phyloP scores from a whole-genome alignment of 441 rosid species.

The Melastoma candidum region DNA sequence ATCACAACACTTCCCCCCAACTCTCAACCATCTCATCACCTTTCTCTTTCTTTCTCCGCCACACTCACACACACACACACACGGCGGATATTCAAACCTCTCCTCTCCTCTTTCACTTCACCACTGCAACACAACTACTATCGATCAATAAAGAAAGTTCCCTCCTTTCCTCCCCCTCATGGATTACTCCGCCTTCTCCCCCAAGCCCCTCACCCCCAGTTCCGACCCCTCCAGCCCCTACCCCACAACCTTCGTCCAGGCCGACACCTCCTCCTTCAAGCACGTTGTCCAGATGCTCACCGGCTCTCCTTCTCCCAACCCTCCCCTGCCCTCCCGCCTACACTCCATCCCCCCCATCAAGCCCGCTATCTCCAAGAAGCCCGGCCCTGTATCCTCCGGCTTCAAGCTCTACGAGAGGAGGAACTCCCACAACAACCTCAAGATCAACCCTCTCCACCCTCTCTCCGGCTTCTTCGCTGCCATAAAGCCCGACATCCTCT shows the following conservation, averaged over 20 bases:
- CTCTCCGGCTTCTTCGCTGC: slow-evolving; percentile 2
- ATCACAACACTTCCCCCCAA: too few relatives aligned
- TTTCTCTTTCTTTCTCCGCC: too few relatives aligned
- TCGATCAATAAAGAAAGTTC: too few relatives aligned
- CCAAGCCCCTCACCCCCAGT: neutral
- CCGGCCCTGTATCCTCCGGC: slow-evolving; percentile 11
- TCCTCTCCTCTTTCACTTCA: too few relatives aligned
- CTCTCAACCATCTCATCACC: too few relatives aligned
- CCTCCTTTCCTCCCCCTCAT: too few relatives aligned
- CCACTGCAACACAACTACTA: too few relatives aligned
- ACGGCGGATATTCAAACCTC: too few relatives aligned
- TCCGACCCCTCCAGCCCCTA: slow-evolving; percentile 6
- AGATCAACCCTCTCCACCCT: slow-evolving; percentile 11
- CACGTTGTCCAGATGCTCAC: slow-evolving; percentile 20
- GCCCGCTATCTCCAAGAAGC: slow-evolving; percentile 6
- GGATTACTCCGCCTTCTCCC: neutral
- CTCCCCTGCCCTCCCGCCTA: neutral
- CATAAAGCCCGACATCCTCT: slow-evolving; percentile 8
- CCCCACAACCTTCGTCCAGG: slow-evolving; percentile 17
- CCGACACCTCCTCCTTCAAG: slow-evolving; percentile 13
- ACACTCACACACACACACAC: too few relatives aligned
- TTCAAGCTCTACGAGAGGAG: slow-evolving; percentile 20
- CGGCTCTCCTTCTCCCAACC: slow-evolving; percentile 10
- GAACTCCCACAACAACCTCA: slow-evolving; percentile 14
- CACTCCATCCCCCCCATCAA: slow-evolving; percentile 13